Evolutionary conservation across 139 green algal genomes (phyloP), one percentile per base, ranked within the genome.

Genomic region (Chlamydomonas sphaeroides): DNA sequence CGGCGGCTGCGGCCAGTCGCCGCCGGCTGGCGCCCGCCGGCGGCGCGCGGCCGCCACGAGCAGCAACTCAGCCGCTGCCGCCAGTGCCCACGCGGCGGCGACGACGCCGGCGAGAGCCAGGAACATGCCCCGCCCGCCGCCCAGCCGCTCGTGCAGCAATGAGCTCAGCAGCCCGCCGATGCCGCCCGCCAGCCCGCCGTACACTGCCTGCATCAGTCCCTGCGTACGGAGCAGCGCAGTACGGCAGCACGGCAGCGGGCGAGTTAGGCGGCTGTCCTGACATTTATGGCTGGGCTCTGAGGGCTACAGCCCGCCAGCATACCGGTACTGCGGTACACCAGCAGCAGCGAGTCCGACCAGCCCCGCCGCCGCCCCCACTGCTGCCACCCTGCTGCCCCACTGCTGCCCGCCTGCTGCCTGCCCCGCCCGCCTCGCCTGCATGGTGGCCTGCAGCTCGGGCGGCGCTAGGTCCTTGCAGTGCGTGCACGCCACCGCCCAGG

Each of bases 381-480:
- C 45, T 10, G 45, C 45, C 45, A 10, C 11, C 45, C 45, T 14
- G 14, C 45, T 14, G 11, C 45, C 45, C n/a, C n/a, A 53, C 10
- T 21, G 45, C 45, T 10, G 45, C 45, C 45, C 45, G 45, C 45
- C 45, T 14, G 14, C 45, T 14, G 11, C 45, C 45, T 62, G n/a
- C n/a, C n/a, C 53, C 21, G 21, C 10, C 23, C 53, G 6, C 18
- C n/a, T 5, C 59, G 87, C 86, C 85, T 91, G 88, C 36, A 86
- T 79, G 21, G 88, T 90, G 25, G 88, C 81, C 42, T 75, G 39
- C 59, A 91, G 76, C 10, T 68, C 74, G 25, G 33, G 15, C 7
- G 88, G 88, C 39, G 88, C 85, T 30, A 91, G 35, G 18, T 49
- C 70, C 53, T 45, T 76, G 80, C 77, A 88, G 59, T 90, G 71